Evolutionary conservation across 192 early-diverging fungal genomes (phyloP).

Genomic region (Hyaloraphidium curvatum): DNA sequence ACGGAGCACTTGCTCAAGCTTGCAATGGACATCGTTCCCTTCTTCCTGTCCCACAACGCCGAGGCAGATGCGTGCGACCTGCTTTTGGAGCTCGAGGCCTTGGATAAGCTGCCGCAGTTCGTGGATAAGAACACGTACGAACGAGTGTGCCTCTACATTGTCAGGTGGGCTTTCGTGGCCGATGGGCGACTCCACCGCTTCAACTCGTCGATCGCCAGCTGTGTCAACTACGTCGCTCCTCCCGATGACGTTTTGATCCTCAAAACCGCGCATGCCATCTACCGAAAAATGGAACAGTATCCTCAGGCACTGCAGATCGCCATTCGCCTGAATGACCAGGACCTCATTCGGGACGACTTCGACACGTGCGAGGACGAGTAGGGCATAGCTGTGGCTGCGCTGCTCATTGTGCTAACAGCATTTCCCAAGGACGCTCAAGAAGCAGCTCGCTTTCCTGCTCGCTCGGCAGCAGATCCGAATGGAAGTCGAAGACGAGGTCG

Average conservation of each 20-base stretch:
- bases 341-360: slow-evolving; percentile 73
- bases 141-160: slow-evolving; percentile 89
- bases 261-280: slow-evolving; percentile 74
- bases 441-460: slow-evolving; percentile 87
- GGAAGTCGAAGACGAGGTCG: slow-evolving; percentile 58
- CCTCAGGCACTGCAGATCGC: slow-evolving; percentile 72
- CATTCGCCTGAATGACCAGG: slow-evolving; percentile 60
- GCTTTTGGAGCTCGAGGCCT: slow-evolving; percentile 68
- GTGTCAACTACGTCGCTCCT: slow-evolving; percentile 76
- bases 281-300: slow-evolving; percentile 59
- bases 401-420: too few species aligned
- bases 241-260: slow-evolving; percentile 74
- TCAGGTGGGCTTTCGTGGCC: slow-evolving; percentile 28
- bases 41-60: slow-evolving; percentile 91
- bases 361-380: slow-evolving; percentile 58
- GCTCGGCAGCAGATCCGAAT: slow-evolving; percentile 71
- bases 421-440: slow-evolving; percentile 56
- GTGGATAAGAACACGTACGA: slow-evolving; percentile 84
- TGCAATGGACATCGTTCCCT: slow-evolving; percentile 76
- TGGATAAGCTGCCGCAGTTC: slow-evolving; percentile 58
- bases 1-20: slow-evolving; percentile 49
- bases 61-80: slow-evolving; percentile 97
- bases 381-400: slow-evolving; percentile 13
- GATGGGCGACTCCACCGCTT: neutral
- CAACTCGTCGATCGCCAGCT: slow-evolving; percentile 23